Evolutionary conservation across 164 flowering plant genomes (phyloP), one percentile per base, ranked within the genome.

Genomic region (Santalum album): DNA sequence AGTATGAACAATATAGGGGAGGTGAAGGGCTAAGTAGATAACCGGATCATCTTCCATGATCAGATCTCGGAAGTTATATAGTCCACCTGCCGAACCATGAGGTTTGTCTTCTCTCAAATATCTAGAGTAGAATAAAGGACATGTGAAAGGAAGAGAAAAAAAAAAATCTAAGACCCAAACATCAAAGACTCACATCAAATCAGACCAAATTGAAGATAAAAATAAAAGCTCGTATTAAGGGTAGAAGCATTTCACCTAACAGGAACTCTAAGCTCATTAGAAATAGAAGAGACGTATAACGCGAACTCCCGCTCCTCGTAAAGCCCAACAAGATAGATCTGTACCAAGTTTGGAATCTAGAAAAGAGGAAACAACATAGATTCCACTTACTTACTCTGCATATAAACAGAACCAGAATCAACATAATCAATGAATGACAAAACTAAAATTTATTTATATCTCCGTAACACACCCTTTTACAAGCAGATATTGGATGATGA

Each of bases 41-140:
- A 92, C 98, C 75, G 98, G 98, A 61, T 50, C 75, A 39, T 92
- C 98, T 75, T 92, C 95, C 96, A 92, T 83, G 65, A 92, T 86
- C 61, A 74, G 78, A 75, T 92, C 95, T 67, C 96, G 78, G 64
- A 89, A 92, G 57, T 75, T 80, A 72, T 86, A 89, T 45, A 92
- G 84, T 11, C 95, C 98, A 58, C 98, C 98, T 61, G 98, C 96
- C 15, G 98, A 92, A 65, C 98, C 98, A 70, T 83, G 96, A 26
- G 98, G 96, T 54, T 80, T 92, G 64, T 89, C 96, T 74, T 92
- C 98, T 72, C 51, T 84, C 81, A 92, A 65, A 68, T 92, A 92
- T 75, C 98, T 92, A 69, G n/a, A n/a, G n/a, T n/a, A n/a, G n/a
- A n/a, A n/a, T n/a, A n/a, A n/a, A n/a, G 49, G 35, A 16, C 23